Evolutionary conservation across 1,284 basidiomycete genomes (phyloP).

Genomic region (Lentinus polychrous): DNA sequence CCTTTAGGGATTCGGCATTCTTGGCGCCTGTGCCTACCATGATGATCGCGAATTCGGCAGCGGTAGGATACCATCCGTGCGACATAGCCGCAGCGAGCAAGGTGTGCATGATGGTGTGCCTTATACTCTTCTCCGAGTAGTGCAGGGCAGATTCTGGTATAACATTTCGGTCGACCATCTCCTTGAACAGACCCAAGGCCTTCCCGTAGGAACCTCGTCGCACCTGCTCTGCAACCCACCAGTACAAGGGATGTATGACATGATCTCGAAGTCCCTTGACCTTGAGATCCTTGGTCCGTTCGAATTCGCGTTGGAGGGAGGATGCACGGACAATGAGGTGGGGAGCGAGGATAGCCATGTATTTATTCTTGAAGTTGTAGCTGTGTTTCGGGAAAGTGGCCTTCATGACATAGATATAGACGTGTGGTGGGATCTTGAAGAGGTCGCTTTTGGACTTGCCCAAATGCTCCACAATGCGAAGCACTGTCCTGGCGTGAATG

Average conservation of each 20-base stretch:
- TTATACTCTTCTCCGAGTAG: constrained; percentile 16
- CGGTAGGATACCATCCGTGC: constrained; percentile 28
- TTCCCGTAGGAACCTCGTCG: constrained; percentile 7
- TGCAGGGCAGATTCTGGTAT: constrained; percentile 33
- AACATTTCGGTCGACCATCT: constrained; percentile 27
- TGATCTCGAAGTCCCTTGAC: not conserved
- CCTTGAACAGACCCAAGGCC: constrained; percentile 18
- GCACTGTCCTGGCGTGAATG: not conserved
- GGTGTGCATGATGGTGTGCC: constrained; percentile 10
- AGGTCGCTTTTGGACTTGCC: not conserved
- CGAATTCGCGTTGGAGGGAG: too few relatives aligned
- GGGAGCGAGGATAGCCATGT: not conserved
- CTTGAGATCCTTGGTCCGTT: too few relatives aligned
- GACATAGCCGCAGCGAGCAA: constrained; percentile 6
- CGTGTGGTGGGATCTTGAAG: not conserved
- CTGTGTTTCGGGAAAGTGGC: not conserved
- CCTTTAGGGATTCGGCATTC: too few relatives aligned
- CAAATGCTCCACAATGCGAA: not conserved
- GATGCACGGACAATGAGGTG: not conserved
- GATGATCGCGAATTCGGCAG: too few relatives aligned
- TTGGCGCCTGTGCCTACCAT: too few relatives aligned
- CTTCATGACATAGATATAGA: not conserved
- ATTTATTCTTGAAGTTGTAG: not conserved
- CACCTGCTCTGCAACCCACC: constrained; percentile 13
- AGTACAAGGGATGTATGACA: constrained; percentile 16